Conservation (phyloP, 352 stramenopile genomes). For the Blastocystis sp. region DNA sequence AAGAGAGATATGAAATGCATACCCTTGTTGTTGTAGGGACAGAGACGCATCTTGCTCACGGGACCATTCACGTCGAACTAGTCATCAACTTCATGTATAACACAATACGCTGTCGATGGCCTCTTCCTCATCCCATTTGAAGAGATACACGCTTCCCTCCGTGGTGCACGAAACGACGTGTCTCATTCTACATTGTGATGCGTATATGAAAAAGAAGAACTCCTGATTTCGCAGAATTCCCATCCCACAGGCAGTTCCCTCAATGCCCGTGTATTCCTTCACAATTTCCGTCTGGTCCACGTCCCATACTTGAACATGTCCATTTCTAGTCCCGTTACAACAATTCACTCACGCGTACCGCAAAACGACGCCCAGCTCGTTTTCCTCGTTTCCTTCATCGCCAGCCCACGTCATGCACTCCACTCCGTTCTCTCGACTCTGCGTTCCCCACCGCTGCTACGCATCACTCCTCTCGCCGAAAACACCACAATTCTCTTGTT, state of each 20-base stretch:
- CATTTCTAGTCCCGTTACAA: slow-evolving; percentile 49
- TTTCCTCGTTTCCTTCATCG: slow-evolving; percentile 20
- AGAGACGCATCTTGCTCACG: slow-evolving; percentile 45
- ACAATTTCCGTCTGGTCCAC: slow-evolving; percentile 52
- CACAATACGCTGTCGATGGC: background rate
- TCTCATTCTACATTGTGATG: background rate
- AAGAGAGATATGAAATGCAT: background rate
- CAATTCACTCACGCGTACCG: background rate
- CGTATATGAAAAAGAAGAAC: background rate
- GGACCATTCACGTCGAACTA: slow-evolving; percentile 55
- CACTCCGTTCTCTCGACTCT: slow-evolving; percentile 17
- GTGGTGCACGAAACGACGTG: slow-evolving; percentile 3
- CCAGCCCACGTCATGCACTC: slow-evolving; percentile 56
- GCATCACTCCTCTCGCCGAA: background rate
- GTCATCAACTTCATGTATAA: background rate
- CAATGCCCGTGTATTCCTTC: slow-evolving; percentile 12
- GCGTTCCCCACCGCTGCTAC: slow-evolving; percentile 55
- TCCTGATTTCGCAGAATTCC: slow-evolving; percentile 3
- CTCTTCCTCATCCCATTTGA: slow-evolving; percentile 33
- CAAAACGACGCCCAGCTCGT: slow-evolving; percentile 21
- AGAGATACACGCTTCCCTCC: slow-evolving; percentile 45
- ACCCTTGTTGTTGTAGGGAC: slow-evolving; percentile 49
- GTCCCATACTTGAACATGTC: slow-evolving; percentile 62
- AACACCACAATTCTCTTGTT: slow-evolving; percentile 60
- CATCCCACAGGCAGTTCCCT: slow-evolving; percentile 12